Evolutionary conservation across 208 protist species (phyloP).

Genomic region (Leishmania mexicana): DNA sequence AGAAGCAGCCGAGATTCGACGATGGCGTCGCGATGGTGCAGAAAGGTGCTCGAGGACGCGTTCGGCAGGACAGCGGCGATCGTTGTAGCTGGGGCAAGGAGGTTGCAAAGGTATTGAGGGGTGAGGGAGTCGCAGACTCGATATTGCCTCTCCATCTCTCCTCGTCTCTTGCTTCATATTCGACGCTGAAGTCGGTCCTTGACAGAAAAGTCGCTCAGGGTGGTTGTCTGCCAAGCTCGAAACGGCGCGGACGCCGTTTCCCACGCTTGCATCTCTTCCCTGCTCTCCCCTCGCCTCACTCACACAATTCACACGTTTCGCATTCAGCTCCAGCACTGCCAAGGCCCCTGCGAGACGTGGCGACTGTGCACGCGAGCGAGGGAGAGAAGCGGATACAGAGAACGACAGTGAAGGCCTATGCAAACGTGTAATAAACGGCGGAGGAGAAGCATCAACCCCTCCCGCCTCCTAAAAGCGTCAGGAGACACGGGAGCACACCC

Average conservation of each 20-base stretch:
- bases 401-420: not conserved
- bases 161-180: not conserved
- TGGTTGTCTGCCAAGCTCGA: not conserved
- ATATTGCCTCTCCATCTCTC: not conserved
- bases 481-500: not conserved
- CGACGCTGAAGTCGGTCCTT: not conserved
- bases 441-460: conserved; percentile 1
- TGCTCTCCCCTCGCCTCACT: not conserved
- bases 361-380: not conserved
- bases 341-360: not conserved
- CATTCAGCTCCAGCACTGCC: not conserved
- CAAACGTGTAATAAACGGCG: not conserved
- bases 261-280: not conserved
- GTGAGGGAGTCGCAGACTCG: not conserved
- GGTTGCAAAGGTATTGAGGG: not conserved
- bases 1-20: not conserved
- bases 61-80: not conserved
- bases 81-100: not conserved
- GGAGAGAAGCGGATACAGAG: not conserved
- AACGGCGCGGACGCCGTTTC: not conserved
- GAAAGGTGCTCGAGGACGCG: not conserved
- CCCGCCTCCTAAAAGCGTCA: not conserved
- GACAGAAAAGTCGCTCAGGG: not conserved
- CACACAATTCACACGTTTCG: not conserved
- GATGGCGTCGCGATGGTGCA: no score